A percentile compares a stretch with the other conserved stretches of the same genome.
Evolutionary conservation across 2,329 filamentous ascomycete genomes (phyloP).

Genomic region (Aureobasidium sp.): DNA sequence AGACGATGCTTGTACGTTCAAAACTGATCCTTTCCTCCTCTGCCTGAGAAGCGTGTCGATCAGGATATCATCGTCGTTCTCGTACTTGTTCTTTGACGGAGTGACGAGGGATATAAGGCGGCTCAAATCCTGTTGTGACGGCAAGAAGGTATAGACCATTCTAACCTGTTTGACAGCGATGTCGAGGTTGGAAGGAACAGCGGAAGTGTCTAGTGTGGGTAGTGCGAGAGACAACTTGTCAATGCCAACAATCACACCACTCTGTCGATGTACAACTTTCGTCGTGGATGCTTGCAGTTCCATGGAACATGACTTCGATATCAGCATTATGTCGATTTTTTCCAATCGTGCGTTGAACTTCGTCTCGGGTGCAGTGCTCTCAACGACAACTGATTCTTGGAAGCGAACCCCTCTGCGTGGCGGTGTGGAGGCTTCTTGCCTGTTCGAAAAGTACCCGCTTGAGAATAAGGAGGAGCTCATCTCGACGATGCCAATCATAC

Average conservation of each 20-base stretch:
- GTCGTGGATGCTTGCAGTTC: constrained; percentile 69
- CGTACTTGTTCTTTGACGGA: constrained; percentile 84
- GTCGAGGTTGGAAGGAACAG: constrained; percentile 29
- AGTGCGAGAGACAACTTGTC: constrained; percentile 64
- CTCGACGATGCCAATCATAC: constrained; percentile 82
- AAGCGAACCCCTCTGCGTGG: constrained; percentile 48
- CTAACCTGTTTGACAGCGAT: constrained; percentile 57
- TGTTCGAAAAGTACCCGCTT: constrained; percentile 26
- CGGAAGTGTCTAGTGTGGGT: constrained; percentile 48
- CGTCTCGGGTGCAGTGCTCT: constrained; percentile 26
- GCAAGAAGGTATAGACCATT: constrained; percentile 62
- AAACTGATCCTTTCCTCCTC: constrained; percentile 72
- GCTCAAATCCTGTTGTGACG: constrained; percentile 72
- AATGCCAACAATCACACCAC: constrained; percentile 63
- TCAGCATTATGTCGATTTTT: constrained; percentile 65
- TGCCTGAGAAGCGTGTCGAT: constrained; percentile 85
- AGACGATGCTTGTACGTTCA: constrained; percentile 59
- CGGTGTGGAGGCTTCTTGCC: constrained; percentile 23
- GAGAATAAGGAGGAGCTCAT: constrained; percentile 78
- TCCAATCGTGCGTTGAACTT: constrained; percentile 73
- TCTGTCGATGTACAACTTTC: constrained; percentile 67
- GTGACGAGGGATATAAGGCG: constrained; percentile 77
- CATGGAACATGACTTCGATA: constrained; percentile 68
- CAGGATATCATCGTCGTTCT: constrained; percentile 86
- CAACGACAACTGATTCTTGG: constrained; percentile 32